Base-by-base conservation (phyloP, 176 grass and related monocot species). In the Oryza longistaminata region DNA sequence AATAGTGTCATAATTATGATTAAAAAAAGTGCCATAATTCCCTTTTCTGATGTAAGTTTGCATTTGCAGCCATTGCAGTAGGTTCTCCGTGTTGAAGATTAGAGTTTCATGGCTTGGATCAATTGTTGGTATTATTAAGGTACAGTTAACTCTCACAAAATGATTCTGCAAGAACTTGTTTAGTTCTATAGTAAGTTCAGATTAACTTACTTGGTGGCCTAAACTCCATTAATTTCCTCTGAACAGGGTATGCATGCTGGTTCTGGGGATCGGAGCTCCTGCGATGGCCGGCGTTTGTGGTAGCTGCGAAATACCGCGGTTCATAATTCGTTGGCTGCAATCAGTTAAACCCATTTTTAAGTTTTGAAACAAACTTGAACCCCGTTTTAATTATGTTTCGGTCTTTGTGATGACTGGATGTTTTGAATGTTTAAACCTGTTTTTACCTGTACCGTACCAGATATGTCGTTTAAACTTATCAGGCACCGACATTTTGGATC, bases 121-220 rank as follows among this genome's bases (percentile, higher is more conserved):
- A 44, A 22, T 80, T 71, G 19, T 35, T 79, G 34, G 26, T 84
- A 52, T 27, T 88, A 19, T 73, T 60, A 11, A 81, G 71, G 75
- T 70, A 66, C 64, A 52, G 24, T 61, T 25, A 9, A 68, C 61
- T 75, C 42, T 66, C 81, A 64, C 42, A 71, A 76, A 85, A 71
- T 76, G 42, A 71, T 75, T 68, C 77, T 85, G 82, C 85, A 85
- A 89, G 77, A 73, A 19, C n/a, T 49, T 65, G 11, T 6, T 9
- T 22, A 61, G 55, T 61, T 10, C 55, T 61, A 61, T 19, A 61
- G 21, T 22, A 9, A 61, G 2, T 61, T 17, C 34, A 45, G 39
- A 72, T 71, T 64, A n/a, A 40, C 39, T 40, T 40, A 33, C 61
- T 74, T 33, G 44, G 1, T 7, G 3, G 3, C 9, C 75, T 84